Evolutionary conservation across 495 filamentous ascomycete genomes (phyloP), one percentile per base, ranked within the genome.

Genomic region (Penicillium canariense): DNA sequence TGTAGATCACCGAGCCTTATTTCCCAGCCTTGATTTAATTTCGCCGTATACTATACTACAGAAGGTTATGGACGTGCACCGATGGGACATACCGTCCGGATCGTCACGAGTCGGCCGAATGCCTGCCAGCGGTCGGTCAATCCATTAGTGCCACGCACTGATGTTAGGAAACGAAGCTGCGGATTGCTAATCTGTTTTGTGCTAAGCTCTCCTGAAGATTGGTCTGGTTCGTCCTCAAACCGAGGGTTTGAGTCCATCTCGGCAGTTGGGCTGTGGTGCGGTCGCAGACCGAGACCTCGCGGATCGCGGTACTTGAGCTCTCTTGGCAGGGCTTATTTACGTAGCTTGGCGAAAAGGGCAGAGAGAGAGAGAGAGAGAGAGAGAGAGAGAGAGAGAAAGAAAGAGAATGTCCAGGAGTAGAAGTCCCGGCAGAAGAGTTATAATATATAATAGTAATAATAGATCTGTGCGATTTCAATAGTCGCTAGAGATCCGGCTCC

Each of bases 1-100:
- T 27, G 48, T 10, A 50, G 48, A 50, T 50, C 48, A 50, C 28
- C 48, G 14, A 15, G 31, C n/a, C 22, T 35, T 39, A 28, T 28
- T 50, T 50, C 23, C n/a, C 23, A 25, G 48, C 17, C 48, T 15
- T 38, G 28, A 30, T 25, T 28, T 14, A n/a, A n/a, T n/a, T n/a
- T n/a, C n/a, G n/a, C n/a, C n/a, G n/a, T n/a, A n/a, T n/a, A n/a
- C n/a, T n/a, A 50, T 9, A 4, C 42, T 9, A 4, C 15, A 6
- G 14, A 30, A 22, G 22, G 1, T 14, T 23, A 11, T 18, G 36
- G 18, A 22, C 7, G 2, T 36, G 7, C 1, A 36, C 0, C n/a
- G 7, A 7, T 17, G 17, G 15, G 35, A 48, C 18, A 18, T 48
- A 2, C 10, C 28, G 28, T n/a, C 27, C n/a, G 22, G 45, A 48